A percentile compares a stretch with the other conserved stretches of the same genome.
phyloP scores from a whole-genome alignment of 2,329 filamentous ascomycete species.

The Paracorniculantispora psalliotae region DNA sequence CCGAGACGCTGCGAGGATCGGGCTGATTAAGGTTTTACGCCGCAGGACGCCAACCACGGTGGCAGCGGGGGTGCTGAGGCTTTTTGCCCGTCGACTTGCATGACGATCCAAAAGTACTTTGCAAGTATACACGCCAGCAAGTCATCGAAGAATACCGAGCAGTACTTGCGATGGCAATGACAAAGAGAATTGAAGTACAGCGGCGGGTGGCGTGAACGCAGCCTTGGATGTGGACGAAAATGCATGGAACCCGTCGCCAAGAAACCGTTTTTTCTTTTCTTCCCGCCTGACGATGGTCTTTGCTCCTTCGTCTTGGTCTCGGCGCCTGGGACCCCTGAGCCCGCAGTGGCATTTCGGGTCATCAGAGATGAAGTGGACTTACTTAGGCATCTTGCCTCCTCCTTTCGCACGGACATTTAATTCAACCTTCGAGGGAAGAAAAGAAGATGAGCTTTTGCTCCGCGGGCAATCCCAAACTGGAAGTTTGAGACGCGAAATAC shows the following conservation, averaged over 20 bases:
- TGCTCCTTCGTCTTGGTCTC: neutral
- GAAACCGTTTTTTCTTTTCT: neutral
- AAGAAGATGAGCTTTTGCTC: neutral
- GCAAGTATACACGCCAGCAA: neutral
- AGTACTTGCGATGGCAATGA: neutral
- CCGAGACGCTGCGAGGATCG: neutral
- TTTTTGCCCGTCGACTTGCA: neutral
- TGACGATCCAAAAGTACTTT: neutral
- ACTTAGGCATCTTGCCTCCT: neutral
- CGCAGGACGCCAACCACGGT: neutral
- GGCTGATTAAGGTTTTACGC: neutral
- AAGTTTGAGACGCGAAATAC: neutral
- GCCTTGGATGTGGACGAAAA: neutral
- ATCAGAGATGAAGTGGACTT: neutral
- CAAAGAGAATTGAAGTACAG: neutral
- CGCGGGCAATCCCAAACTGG: neutral
- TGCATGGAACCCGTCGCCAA: neutral
- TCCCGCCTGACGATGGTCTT: neutral
- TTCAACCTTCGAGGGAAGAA: neutral
- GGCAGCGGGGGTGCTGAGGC: neutral
- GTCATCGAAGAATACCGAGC: neutral
- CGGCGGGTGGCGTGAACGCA: neutral
- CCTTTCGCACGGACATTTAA: neutral
- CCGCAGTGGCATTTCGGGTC: neutral
- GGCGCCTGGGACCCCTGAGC: neutral